Evolutionary conservation across 2,329 filamentous ascomycete genomes (phyloP).

Genomic region (Fusarium neocosmosporiellum): DNA sequence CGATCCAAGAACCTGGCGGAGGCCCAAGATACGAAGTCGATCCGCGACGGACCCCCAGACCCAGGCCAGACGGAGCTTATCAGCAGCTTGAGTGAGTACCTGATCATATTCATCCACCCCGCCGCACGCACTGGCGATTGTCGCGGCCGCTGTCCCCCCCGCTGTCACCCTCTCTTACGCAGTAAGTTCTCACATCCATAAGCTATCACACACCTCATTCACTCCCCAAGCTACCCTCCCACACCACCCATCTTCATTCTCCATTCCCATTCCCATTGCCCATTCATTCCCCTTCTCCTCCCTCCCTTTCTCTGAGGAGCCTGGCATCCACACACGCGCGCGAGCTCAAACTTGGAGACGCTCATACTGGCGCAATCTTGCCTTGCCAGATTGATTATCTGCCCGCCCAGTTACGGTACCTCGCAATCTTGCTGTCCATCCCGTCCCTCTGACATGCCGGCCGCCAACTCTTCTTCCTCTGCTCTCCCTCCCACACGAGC

Average conservation of each 20-base stretch:
- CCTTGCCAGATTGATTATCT: background rate
- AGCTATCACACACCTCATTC: slow-evolving; percentile 4
- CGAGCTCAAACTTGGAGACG: slow-evolving; percentile 12
- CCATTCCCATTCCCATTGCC: slow-evolving; percentile 25
- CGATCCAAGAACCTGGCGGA: slow-evolving; percentile 37
- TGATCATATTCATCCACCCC: slow-evolving; percentile 12
- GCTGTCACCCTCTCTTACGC: slow-evolving; percentile 24
- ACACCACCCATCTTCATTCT: slow-evolving; percentile 20
- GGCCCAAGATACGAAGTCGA: slow-evolving; percentile 31
- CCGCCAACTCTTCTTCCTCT: slow-evolving; percentile 11
- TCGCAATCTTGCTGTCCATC: slow-evolving; percentile 14
- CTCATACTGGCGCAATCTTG: slow-evolving; percentile 12
- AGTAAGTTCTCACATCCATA: slow-evolving; percentile 30
- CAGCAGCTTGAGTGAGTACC: background rate
- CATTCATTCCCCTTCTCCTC: slow-evolving; percentile 31
- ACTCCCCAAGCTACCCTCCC: slow-evolving; percentile 8
- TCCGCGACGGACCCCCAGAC: slow-evolving; percentile 16
- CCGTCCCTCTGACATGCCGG: slow-evolving; percentile 17
- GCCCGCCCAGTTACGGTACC: background rate
- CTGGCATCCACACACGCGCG: slow-evolving; percentile 2
- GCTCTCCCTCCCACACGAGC: slow-evolving; percentile 25
- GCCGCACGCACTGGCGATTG: slow-evolving; percentile 13
- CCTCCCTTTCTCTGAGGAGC: slow-evolving; percentile 9
- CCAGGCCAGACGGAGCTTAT: slow-evolving; percentile 3
- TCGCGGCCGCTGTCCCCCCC: slow-evolving; percentile 23